Evolutionary conservation across 2,329 filamentous ascomycete species (phyloP).

Genomic region (Aspergillus fischeri): DNA sequence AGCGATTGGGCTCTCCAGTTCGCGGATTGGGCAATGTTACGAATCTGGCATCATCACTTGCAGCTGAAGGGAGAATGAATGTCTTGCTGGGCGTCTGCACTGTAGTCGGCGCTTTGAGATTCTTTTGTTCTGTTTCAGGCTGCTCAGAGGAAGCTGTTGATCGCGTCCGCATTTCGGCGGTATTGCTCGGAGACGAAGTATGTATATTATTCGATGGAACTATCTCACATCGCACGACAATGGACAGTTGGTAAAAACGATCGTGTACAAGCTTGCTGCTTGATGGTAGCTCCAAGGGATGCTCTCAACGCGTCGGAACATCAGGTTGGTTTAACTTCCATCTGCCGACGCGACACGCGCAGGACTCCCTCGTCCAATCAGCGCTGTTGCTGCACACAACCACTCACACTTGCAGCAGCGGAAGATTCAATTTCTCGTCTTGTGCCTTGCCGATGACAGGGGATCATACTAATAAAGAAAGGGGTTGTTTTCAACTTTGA

Average conservation of each 20-base stretch:
- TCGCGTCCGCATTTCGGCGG: conserved; percentile 26
- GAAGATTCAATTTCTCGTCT: conserved; percentile 18
- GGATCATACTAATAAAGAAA: background rate
- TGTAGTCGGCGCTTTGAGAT: conserved; percentile 18
- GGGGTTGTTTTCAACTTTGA: background rate
- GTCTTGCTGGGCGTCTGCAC: conserved; percentile 41
- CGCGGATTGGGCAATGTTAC: conserved; percentile 54
- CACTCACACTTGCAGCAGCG: conserved; percentile 8
- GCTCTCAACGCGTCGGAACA: background rate
- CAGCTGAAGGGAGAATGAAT: conserved; percentile 54
- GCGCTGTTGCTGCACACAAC: background rate
- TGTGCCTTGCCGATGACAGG: conserved; percentile 5
- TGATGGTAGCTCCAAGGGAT: background rate
- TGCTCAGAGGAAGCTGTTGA: conserved; percentile 9
- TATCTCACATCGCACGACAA: background rate
- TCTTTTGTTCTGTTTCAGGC: conserved; percentile 13
- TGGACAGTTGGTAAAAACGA: background rate
- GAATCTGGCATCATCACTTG: conserved; percentile 52
- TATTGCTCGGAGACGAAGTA: background rate
- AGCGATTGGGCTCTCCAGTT: conserved; percentile 46
- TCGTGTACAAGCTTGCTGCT: background rate
- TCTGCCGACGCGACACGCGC: conserved; percentile 25
- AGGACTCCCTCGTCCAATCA: conserved; percentile 23
- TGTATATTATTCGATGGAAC: background rate
- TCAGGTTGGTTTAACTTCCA: conserved; percentile 5